phyloP scores from a whole-genome alignment of 768 basidiomycete species.

The Pulveroboletus sp. region DNA sequence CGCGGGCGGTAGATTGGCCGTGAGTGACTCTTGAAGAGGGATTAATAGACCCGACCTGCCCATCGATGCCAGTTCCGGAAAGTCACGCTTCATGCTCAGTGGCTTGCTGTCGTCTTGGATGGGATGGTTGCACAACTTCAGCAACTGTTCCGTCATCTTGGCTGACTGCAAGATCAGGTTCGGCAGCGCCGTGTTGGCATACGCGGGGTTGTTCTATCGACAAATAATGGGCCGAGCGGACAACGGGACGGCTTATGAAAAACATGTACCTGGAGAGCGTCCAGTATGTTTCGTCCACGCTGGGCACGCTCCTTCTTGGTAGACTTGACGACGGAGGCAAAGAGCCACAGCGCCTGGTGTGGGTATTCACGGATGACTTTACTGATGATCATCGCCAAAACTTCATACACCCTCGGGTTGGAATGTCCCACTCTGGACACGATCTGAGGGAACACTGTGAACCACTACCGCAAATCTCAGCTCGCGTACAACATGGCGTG shows the following conservation, averaged over 20 bases:
- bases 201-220: conserved; percentile 43
- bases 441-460: conserved; percentile 93
- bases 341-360: conserved; percentile 89
- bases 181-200: conserved; percentile 40
- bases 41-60: conserved; percentile 73
- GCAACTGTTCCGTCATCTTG: conserved; percentile 64
- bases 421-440: conserved; percentile 87
- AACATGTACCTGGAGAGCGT: conserved; percentile 51
- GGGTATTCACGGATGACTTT: conserved; percentile 80
- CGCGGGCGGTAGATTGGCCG: conserved; percentile 78
- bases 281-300: conserved; percentile 57
- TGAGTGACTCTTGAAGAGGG: conserved; percentile 90
- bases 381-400: conserved; percentile 64
- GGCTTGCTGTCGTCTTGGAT: conserved; percentile 39
- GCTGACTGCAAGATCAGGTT: conserved; percentile 51
- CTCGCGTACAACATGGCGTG: background rate
- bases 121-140: conserved; percentile 58
- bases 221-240: background rate
- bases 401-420: conserved; percentile 54
- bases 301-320: conserved; percentile 56
- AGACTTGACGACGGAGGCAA: conserved; percentile 84
- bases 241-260: background rate
- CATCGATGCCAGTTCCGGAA: conserved; percentile 48
- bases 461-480: conserved; percentile 60
- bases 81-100: conserved; percentile 48